Conservation (phyloP, 306 rosid species). For the Luffa aegyptiaca region DNA sequence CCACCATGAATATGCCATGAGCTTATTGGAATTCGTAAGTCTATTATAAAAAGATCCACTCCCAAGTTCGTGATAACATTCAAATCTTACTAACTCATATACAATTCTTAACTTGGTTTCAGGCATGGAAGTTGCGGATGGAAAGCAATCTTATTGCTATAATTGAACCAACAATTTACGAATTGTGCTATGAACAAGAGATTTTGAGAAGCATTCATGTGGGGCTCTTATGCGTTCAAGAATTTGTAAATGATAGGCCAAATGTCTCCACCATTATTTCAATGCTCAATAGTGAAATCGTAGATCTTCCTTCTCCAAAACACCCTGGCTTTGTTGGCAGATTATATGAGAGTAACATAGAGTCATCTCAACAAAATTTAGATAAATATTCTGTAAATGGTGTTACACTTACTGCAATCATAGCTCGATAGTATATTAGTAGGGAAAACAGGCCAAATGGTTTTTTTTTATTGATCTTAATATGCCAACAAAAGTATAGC, state of each 20-base stretch:
- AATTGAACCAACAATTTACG: neutral
- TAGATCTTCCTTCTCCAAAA: constrained; percentile 4
- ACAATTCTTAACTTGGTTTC: neutral
- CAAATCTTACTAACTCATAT: neutral
- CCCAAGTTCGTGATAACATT: neutral
- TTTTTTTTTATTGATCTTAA: neutral
- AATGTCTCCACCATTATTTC: neutral
- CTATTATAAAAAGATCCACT: neutral
- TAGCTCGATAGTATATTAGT: neutral
- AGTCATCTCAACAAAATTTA: neutral
- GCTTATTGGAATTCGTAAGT: neutral
- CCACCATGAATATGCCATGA: neutral
- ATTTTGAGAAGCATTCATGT: neutral
- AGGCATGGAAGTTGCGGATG: constrained; percentile 4
- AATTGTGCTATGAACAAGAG: neutral
- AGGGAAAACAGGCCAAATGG: neutral
- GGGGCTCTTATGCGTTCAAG: constrained; percentile 9
- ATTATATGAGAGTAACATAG: neutral
- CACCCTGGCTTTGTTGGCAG: neutral
- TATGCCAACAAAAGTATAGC: no score
- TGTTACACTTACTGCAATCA: neutral
- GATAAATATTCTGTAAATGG: neutral
- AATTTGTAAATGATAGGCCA: neutral
- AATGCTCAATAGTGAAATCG: constrained; percentile 5
- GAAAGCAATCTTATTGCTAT: neutral